Evolutionary conservation across 2,329 filamentous ascomycete species (phyloP).

Genomic region (Juglanconis sp.): DNA sequence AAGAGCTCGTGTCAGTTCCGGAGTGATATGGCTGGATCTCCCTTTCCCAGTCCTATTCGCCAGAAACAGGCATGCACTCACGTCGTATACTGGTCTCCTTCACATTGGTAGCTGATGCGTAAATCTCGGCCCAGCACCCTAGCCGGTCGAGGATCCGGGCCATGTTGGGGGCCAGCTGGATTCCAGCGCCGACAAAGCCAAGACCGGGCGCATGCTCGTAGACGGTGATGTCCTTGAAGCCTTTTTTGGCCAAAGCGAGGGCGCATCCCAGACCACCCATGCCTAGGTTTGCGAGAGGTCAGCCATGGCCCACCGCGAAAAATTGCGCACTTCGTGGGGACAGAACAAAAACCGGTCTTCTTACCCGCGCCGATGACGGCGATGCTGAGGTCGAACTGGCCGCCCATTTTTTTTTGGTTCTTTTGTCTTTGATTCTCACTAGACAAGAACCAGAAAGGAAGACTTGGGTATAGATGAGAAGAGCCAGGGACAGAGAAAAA

Average conservation of each 20-base stretch:
- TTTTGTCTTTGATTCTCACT: neutral
- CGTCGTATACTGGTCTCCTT: slow-evolving; percentile 69
- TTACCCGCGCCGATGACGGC: slow-evolving; percentile 31
- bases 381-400: slow-evolving; percentile 26
- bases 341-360: neutral
- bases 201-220: slow-evolving; percentile 71
- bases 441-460: too few species aligned
- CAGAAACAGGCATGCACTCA: slow-evolving; percentile 30
- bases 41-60: neutral
- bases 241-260: slow-evolving; percentile 70
- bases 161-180: slow-evolving; percentile 82
- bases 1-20: neutral
- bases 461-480: too few species aligned
- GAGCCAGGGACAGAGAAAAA: too few species aligned
- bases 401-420: slow-evolving; percentile 1
- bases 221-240: slow-evolving; percentile 70
- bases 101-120: slow-evolving; percentile 67
- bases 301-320: neutral
- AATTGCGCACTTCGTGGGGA: too few species aligned
- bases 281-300: slow-evolving; percentile 39
- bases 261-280: slow-evolving; percentile 76
- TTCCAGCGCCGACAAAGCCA: slow-evolving; percentile 80
- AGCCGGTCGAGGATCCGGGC: slow-evolving; percentile 69
- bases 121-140: slow-evolving; percentile 70
- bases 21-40: too few species aligned